Base-by-base conservation (phyloP, 2,329 filamentous ascomycete genomes). In the Aspergillus sclerotialis region DNA sequence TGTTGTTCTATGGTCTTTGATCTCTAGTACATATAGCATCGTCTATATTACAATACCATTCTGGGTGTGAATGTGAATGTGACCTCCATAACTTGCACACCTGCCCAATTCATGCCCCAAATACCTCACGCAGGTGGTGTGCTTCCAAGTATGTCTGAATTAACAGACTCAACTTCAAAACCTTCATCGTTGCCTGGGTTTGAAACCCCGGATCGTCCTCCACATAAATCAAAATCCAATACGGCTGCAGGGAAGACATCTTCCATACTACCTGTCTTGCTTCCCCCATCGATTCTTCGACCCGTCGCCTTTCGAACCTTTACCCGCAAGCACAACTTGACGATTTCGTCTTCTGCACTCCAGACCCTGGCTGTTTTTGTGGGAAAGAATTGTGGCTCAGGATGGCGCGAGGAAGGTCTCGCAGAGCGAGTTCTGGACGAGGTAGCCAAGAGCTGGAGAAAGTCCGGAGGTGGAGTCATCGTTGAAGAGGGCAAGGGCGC, bases 311-410 rank as follows among this genome's bases (percentile, higher is more conserved):
- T 98, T 55, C 80, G 92, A 30, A 93, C 86, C 0, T 94, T 98
- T 47, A 98, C 92, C 2, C 95, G 95, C 63, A 98, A 96, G 56
- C 87, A 98, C 64, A 93, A 90, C 49, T 70, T 98, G 36, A 96
- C 89, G 0, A 76, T 98, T 34, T 89, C 85, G 6, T 92, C 90
- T 0, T 79, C 88, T 0, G 87, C 92, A 0, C 69, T 98, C 4
- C 81, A 90, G 58, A 78, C 84, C 30, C 72, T 98, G 19, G 89
- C 92, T 13, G 74, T 77, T 1, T 98, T 98, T 59, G 83, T 98
- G 34, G 93, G 92, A 8, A 82, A 85, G 48, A 84, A 94, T 61
- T 98, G 92, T 59, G 92, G 92, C 21, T 89, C 89, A 37, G 87
- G 81, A 80, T 98, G 92, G 92, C 78, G 90, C 50, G 89, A 96